Evolutionary conservation across 202 grass and related monocot genomes (phyloP).

Genomic region (Musa balbisiana): DNA sequence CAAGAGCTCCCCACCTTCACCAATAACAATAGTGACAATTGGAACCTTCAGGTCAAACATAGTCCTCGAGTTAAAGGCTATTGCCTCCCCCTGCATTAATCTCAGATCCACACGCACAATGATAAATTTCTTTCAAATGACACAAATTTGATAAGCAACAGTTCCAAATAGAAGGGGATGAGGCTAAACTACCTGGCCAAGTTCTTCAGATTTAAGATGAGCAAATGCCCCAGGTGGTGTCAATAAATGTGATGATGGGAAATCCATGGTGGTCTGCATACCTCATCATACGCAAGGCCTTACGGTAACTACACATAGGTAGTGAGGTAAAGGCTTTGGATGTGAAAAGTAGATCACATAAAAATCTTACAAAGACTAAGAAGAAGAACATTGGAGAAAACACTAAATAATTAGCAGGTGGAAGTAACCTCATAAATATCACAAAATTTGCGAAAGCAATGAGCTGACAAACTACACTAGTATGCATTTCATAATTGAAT

Average conservation of each 20-base stretch:
- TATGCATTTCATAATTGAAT: no score
- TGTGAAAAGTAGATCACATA: no score
- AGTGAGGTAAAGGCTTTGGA: no score
- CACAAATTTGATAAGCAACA: not conserved
- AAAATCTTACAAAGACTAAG: no score
- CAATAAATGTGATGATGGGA: slow-evolving; percentile 46
- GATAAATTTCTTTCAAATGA: no score
- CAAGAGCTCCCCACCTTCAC: slow-evolving; percentile 50
- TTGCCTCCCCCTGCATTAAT: slow-evolving; percentile 38
- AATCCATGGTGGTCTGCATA: slow-evolving; percentile 40
- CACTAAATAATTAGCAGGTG: no score
- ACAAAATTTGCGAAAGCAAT: no score
- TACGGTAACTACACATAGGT: slow-evolving; percentile 30
- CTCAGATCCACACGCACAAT: no score
- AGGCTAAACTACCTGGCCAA: slow-evolving; percentile 33
- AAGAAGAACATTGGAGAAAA: no score
- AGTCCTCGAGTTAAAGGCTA: slow-evolving; percentile 34
- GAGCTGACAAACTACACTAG: no score
- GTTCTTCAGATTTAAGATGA: slow-evolving; percentile 52
- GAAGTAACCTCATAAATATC: no score
- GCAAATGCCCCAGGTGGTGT: slow-evolving; percentile 49
- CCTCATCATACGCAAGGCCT: slow-evolving; percentile 43
- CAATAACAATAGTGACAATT: slow-evolving; percentile 41
- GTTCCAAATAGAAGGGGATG: not conserved
- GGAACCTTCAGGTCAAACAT: slow-evolving; percentile 49